Base-by-base conservation (phyloP, 2,329 filamentous ascomycete genomes). In the Aspergillus phoenicis region DNA sequence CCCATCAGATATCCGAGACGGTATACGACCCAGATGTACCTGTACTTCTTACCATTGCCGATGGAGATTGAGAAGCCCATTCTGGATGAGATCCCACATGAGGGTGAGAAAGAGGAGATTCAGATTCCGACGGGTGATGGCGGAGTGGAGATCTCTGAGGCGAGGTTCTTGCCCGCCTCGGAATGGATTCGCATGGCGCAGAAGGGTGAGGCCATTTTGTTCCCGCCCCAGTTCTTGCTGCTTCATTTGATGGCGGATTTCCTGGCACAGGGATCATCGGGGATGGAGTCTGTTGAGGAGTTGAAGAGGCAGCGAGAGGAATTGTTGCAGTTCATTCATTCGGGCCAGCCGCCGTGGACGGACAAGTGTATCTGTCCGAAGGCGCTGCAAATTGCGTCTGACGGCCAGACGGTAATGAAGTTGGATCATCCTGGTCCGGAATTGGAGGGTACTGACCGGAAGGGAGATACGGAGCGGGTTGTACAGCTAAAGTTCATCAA, bases 21-120 rank as follows among this genome's bases (percentile, higher is more conserved):
- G 49, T 99, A 96, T 78, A 91, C 91, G 0, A 97, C 94, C 0
- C 93, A 97, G 73, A 98, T 98, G 94, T 99, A 98, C 77, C 76
- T 98, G 10, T 97, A 97, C 77, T 89, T 96, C 76, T 83, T 97
- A 2, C 93, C 93, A 0, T 77, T 88, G 10, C 75, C 77, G n/a
- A 61, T 71, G 13, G 68, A 75, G 13, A 64, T 71, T 3, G 73
- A 74, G 26, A 71, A 71, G 36, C 63, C 66, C 2, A 53, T 77
- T 2, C 65, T 71, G 68, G 33, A 68, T 63, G 67, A 76, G 71
- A 62, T 78, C 64, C 64, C 74, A 45, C 52, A 77, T 51, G 66
- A 80, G 66, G 73, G 80, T 68, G 70, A 78, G 67, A 64, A 84
- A 84, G 71, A 86, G 83, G 65, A 81, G 85, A 68, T 91, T 52